Base-by-base conservation (phyloP, 2,329 filamentous ascomycete genomes). In the Penicillium sp. region DNA sequence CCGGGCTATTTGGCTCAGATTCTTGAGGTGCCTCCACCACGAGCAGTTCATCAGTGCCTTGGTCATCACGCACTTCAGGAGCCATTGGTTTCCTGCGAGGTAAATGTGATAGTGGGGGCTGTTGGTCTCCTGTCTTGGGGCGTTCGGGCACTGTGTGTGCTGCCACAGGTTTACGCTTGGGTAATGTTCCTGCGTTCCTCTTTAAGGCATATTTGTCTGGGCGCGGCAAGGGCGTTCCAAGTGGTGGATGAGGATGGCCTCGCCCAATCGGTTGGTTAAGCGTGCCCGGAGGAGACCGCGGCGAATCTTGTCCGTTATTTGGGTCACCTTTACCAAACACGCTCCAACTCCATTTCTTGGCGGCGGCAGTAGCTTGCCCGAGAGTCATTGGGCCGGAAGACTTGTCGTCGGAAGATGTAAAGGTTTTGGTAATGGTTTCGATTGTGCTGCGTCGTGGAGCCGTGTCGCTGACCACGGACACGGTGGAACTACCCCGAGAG, bases 231-330 rank as follows among this genome's bases (percentile, higher is more conserved):
- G 92, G 91, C 45, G 84, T 87, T 2, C 91, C 92, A 2, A 89
- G 90, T 9, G 91, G 91, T 47, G 91, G 91, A 19, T 96, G 78
- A 1, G 91, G 91, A 65, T 89, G 88, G 0, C 91, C 91, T 40
- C 91, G 84, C 1, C 92, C 92, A 79, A 95, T 91, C 2, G 91
- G 91, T 66, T 90, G 84, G 62, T 76, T 83, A 63, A 75, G 85
- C 73, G 60, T 85, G 46, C 72, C 73, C 8, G 75, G 71, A 58
- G 70, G 64, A 33, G 49, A 27, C 37, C 70, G 65, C 48, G 72
- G 70, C 5, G 71, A 72, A 27, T 81, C 80, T 15, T 73, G 74
- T 13, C 77, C 75, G 3, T 70, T 71, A 35, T 70, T 77, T 37
- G 67, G 60, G n/a, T 80, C 73, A 31, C 65, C 68, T 64, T 75